Conservation (phyloP, 108 stramenopile genomes). For the Cyclotella atomus region DNA sequence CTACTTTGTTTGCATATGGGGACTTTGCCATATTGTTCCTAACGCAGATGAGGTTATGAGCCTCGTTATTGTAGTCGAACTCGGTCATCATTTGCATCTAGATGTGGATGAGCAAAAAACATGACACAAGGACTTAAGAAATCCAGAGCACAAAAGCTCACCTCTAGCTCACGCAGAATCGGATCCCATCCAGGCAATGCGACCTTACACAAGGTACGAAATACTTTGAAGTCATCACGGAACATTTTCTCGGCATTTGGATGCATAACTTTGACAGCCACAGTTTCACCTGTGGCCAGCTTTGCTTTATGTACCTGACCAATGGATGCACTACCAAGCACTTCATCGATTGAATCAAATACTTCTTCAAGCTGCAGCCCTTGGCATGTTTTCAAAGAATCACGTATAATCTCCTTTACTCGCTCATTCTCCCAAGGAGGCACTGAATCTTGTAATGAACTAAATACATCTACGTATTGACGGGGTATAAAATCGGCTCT, state of each 20-base stretch:
- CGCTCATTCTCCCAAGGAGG: slow-evolving; percentile 62
- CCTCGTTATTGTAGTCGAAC: slow-evolving; percentile 75
- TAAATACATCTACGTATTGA: slow-evolving; percentile 66
- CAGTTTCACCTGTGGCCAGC: slow-evolving; percentile 44
- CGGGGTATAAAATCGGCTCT: slow-evolving; percentile 76
- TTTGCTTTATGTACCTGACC: slow-evolving; percentile 72
- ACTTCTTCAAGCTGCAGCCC: slow-evolving; percentile 60
- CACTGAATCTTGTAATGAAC: slow-evolving; percentile 62
- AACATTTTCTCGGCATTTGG: slow-evolving; percentile 66
- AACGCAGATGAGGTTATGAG: slow-evolving; percentile 49
- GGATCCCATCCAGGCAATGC: slow-evolving; percentile 77
- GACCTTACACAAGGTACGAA: slow-evolving; percentile 66
- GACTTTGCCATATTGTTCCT: slow-evolving; percentile 54
- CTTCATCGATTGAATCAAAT: slow-evolving; percentile 65
- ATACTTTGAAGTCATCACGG: slow-evolving; percentile 70
- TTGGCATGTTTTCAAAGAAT: slow-evolving; percentile 36
- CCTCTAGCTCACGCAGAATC: slow-evolving; percentile 64
- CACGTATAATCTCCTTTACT: slow-evolving; percentile 41
- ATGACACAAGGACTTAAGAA: not conserved
- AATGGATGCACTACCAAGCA: slow-evolving; percentile 72
- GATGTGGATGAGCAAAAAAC: not conserved
- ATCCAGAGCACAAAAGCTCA: not conserved
- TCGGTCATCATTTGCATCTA: slow-evolving; percentile 69
- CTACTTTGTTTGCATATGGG: slow-evolving; percentile 48
- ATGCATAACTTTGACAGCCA: slow-evolving; percentile 80